Evolutionary conservation across 2,329 filamentous ascomycete genomes (phyloP).

Genomic region (Arthrinium phaeospermum): DNA sequence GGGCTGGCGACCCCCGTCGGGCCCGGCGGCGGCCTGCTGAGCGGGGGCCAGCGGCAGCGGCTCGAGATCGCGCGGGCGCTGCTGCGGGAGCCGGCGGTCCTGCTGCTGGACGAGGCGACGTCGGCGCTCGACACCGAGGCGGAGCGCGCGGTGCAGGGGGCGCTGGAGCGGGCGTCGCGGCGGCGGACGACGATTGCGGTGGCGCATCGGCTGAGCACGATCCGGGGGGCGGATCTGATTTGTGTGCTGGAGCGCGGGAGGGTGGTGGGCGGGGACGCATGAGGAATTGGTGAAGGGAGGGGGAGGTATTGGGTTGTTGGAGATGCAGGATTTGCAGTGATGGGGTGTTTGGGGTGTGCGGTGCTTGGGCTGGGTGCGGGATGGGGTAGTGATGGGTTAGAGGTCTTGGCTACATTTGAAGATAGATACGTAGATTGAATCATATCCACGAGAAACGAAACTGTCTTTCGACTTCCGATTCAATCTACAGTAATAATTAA

Average conservation of each 20-base stretch:
- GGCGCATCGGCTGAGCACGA: slow-evolving; percentile 34
- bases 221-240: slow-evolving; percentile 55
- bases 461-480: too few relatives aligned
- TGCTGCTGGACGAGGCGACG: slow-evolving; percentile 49
- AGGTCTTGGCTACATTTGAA: too few relatives aligned
- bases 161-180: slow-evolving; percentile 21
- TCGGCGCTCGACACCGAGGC: slow-evolving; percentile 27
- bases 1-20: slow-evolving; percentile 50
- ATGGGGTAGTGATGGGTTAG: too few relatives aligned
- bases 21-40: slow-evolving; percentile 34
- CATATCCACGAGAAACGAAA: too few relatives aligned
- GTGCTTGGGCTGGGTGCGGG: not conserved
- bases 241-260: slow-evolving; percentile 60
- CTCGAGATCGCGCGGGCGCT: slow-evolving; percentile 51
- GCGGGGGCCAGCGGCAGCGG: slow-evolving; percentile 52
- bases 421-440: too few relatives aligned
- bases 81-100: slow-evolving; percentile 46
- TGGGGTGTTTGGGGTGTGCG: too few relatives aligned
- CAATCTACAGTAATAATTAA: too few relatives aligned
- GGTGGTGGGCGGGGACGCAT: slow-evolving; percentile 58
- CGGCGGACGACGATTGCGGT: slow-evolving; percentile 48
- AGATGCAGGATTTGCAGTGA: slow-evolving; percentile 73
- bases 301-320: slow-evolving; percentile 80
- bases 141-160: slow-evolving; percentile 26
- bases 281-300: slow-evolving; percentile 59